Evolutionary conservation across 2,329 filamentous ascomycete genomes (phyloP).

Genomic region (Cladobotryum protrusum): DNA sequence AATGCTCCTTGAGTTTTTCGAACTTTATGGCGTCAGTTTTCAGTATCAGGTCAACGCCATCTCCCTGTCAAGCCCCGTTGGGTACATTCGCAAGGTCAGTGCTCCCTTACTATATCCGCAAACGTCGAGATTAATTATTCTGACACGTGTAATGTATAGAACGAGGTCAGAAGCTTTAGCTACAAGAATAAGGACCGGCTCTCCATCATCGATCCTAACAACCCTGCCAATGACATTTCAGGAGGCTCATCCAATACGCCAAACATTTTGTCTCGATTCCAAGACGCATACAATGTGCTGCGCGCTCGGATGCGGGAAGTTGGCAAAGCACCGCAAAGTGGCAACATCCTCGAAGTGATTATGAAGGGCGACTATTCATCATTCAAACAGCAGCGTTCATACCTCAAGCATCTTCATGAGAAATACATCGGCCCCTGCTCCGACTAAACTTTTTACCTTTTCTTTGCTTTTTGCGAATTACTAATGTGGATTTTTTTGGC

Average conservation of each 20-base stretch:
- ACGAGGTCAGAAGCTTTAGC: slow-evolving; percentile 37
- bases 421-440: slow-evolving; percentile 30
- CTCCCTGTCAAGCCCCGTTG: slow-evolving; percentile 60
- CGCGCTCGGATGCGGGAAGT: slow-evolving; percentile 52
- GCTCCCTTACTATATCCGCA: background rate
- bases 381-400: slow-evolving; percentile 63
- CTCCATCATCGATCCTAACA: slow-evolving; percentile 89
- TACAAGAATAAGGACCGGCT: slow-evolving; percentile 62
- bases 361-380: slow-evolving; percentile 73
- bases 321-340: slow-evolving; percentile 22
- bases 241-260: slow-evolving; percentile 70
- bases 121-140: background rate
- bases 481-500: slow-evolving; percentile 6
- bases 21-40: slow-evolving; percentile 82
- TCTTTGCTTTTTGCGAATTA: background rate
- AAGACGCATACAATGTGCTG: slow-evolving; percentile 54
- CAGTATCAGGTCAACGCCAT: slow-evolving; percentile 67
- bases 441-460: slow-evolving; percentile 13
- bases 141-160: slow-evolving; percentile 24
- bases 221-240: slow-evolving; percentile 77
- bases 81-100: slow-evolving; percentile 69
- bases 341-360: slow-evolving; percentile 59
- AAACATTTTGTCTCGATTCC: slow-evolving; percentile 64
- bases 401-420: slow-evolving; percentile 48
- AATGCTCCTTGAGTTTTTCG: slow-evolving; percentile 78